These are phyloP conservation scores for Pulveroboletus frians DNA, from an alignment of 768 basidiomycete genomes.

Conservation along the genomic window DNA sequence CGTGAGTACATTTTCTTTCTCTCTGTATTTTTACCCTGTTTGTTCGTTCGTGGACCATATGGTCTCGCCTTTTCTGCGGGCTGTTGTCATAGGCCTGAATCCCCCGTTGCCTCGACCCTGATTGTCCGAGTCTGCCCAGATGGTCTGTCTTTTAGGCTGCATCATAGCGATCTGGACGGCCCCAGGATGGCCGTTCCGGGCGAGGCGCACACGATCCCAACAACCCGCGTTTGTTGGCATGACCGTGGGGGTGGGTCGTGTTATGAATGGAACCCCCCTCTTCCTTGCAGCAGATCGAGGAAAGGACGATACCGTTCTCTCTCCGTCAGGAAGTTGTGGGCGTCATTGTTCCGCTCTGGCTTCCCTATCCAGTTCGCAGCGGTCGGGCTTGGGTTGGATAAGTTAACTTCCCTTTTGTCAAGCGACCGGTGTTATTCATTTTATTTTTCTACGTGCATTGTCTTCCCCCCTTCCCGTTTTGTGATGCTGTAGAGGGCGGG, in stretches of 20 bases:
- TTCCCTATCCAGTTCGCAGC: conserved; percentile 4
- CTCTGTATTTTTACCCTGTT: neutral
- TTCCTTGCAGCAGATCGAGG: conserved; percentile 5
- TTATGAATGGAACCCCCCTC: neutral
- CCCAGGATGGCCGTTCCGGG: neutral
- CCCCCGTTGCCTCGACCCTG: conserved; percentile 17
- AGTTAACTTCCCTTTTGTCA: neutral
- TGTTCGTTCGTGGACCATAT: neutral
- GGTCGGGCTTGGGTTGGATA: neutral
- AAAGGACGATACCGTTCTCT: neutral
- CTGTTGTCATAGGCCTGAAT: neutral
- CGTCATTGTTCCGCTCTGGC: conserved; percentile 1
- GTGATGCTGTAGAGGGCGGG: conserved; percentile 13
- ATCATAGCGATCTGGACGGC: conserved; percentile 12
- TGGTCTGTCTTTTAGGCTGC: conserved; percentile 2
- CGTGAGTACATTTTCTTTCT: conserved; percentile 20
- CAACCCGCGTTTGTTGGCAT: conserved; percentile 12
- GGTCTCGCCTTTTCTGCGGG: neutral
- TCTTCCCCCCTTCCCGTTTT: conserved; percentile 7
- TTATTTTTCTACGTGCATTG: conserved; percentile 1
- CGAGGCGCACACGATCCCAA: conserved; percentile 2
- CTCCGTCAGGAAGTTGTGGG: conserved; percentile 1
- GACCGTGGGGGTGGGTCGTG: conserved; percentile 1
- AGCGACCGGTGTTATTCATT: neutral
- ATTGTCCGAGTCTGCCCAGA: conserved; percentile 9